phyloP scores from a whole-genome alignment of 352 stramenopile species.

The Phytophthora cactorum region DNA sequence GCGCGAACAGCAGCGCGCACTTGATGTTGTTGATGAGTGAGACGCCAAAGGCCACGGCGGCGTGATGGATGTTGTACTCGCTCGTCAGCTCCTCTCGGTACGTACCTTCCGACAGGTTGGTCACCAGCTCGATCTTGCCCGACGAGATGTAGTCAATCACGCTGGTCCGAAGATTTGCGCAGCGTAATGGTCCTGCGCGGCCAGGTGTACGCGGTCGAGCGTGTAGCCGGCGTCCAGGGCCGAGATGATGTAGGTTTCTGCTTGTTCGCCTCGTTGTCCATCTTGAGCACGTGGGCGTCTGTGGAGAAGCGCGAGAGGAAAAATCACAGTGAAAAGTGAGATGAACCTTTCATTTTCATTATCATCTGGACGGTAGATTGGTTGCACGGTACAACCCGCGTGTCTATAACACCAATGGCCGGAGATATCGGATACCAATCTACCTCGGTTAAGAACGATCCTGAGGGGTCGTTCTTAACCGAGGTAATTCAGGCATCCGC shows the following conservation, averaged over 20 bases:
- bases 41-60: conserved; percentile 97
- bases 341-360: too few species aligned
- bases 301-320: too few species aligned
- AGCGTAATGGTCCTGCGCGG: conserved; percentile 66
- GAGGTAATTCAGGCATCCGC: too few species aligned
- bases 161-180: conserved; percentile 75
- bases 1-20: conserved; percentile 94
- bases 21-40: conserved; percentile 99
- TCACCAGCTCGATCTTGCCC: conserved; percentile 96
- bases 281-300: too few species aligned
- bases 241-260: conserved; percentile 71
- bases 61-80: conserved; percentile 96
- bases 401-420: too few species aligned
- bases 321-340: too few species aligned
- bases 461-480: too few species aligned
- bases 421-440: too few species aligned
- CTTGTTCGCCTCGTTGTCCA: too few species aligned
- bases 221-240: conserved; percentile 62
- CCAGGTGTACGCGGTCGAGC: conserved; percentile 87
- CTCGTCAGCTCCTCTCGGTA: conserved; percentile 78
- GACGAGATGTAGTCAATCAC: conserved; percentile 94
- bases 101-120: conserved; percentile 94
- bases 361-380: too few species aligned
- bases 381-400: too few species aligned
- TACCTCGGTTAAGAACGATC: too few species aligned